A percentile compares a stretch with the other conserved stretches of the same genome.
Evolutionary conservation across 1,284 basidiomycete species (phyloP).

Genomic region (Moesziomyces antarcticus): DNA sequence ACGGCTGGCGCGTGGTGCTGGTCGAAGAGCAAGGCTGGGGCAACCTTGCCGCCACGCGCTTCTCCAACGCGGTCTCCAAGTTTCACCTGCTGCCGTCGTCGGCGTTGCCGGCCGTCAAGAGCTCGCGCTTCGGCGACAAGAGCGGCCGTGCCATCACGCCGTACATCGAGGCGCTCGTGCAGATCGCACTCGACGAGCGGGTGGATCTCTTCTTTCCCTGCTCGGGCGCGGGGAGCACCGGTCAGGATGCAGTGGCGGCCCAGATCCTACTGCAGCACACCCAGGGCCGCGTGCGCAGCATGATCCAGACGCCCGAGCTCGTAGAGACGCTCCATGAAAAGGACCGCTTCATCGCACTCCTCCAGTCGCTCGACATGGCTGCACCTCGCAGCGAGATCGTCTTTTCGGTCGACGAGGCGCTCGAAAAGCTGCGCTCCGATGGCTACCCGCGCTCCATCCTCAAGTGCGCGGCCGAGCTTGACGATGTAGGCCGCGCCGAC

Average conservation of each 20-base stretch:
- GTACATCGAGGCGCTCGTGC: conserved; percentile 65
- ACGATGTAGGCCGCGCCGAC: conserved; percentile 69
- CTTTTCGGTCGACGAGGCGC: conserved; percentile 64
- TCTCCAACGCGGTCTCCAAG: conserved; percentile 64
- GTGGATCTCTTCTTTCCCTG: conserved; percentile 69
- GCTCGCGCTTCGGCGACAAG: conserved; percentile 1
- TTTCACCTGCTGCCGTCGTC: conserved; percentile 48
- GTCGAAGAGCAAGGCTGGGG: conserved; percentile 70
- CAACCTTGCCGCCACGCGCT: conserved; percentile 68
- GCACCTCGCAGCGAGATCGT: conserved; percentile 67
- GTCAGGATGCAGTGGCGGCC: conserved; percentile 68
- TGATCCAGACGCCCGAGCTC: conserved; percentile 69
- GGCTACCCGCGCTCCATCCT: conserved; percentile 52
- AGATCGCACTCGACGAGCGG: conserved; percentile 62
- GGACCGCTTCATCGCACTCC: conserved; percentile 65
- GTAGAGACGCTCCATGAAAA: conserved; percentile 69
- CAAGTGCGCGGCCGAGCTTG: conserved; percentile 68
- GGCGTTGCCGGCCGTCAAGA: conserved; percentile 6
- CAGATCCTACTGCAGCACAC: conserved; percentile 61
- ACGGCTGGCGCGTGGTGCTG: conserved; percentile 69
- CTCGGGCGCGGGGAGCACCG: conserved; percentile 68
- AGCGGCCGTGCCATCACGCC: conserved; percentile 22
- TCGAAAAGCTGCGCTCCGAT: conserved; percentile 56
- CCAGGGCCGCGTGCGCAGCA: conserved; percentile 57
- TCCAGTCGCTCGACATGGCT: conserved; percentile 66